Evolutionary conservation across 768 basidiomycete species (phyloP), one percentile per base, ranked within the genome.

Genomic region (Astraeus odoratus): DNA sequence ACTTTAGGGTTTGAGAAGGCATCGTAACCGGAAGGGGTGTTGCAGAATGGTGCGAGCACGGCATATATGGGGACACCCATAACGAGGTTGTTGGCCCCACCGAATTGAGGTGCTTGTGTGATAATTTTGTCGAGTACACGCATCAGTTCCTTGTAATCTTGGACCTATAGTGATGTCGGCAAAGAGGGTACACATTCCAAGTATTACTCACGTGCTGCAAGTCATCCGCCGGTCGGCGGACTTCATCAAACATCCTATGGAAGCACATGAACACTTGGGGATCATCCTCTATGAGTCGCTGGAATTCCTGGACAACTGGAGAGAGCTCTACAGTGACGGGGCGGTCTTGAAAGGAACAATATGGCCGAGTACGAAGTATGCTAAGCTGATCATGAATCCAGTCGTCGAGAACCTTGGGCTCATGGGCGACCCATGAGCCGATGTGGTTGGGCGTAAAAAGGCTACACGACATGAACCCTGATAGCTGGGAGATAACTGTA

Each of bases 1-100:
- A 81, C 68, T 39, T 60, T 59, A 3, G 65, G 60, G 44, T 70
- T 66, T 23, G 61, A 60, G 26, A 41, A 41, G 25, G 26, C 26
- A 27, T 10, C 29, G 39, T 41, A 41, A 20, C 39, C 39, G 15
- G 39, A 41, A 4, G 26, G 39, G 12, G 44, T 46, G 30, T 39
- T 46, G 44, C 30, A 39, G 27, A 29, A 33, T 3, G 22, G 27
- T 5, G 46, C 30, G 9, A 42, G 31, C n/a, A 23, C 46, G 29
- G 31, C 33, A 18, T 36, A 33, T n/a, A 42, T 26, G 16, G 34
- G 30, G 10, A 27, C 23, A 7, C 35, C 35, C 39, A 47, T 42
- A 26, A 27, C 25, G 10, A 41, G 39, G 27, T 41, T 41, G 26
- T 29, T 41, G 25, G 19, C 39, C 8, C 39, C 39, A 19, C 39